These are phyloP conservation scores for Lignosus rhinocerotis DNA, from an alignment of 1,284 basidiomycete genomes.

Conservation along the genomic window DNA sequence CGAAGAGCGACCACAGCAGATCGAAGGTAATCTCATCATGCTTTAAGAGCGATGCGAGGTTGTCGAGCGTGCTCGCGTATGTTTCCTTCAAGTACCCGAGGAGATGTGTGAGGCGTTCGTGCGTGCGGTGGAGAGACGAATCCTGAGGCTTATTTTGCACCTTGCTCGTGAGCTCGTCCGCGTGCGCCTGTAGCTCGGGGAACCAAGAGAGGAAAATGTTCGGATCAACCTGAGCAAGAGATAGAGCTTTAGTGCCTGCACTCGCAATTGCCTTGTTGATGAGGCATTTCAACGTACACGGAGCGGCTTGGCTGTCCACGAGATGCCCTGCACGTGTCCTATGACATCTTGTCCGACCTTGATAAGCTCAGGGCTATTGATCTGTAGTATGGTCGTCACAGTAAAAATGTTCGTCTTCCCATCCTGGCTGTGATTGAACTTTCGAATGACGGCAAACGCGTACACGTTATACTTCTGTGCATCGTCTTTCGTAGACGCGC, in stretches of 20 bases:
- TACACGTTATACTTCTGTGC: constrained; percentile 32
- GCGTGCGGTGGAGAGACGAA: constrained; percentile 30
- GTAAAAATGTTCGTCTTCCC: constrained; percentile 26
- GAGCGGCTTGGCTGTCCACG: constrained; percentile 57
- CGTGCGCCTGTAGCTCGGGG: constrained; percentile 45
- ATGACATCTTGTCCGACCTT: constrained; percentile 57
- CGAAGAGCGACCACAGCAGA: constrained; percentile 56
- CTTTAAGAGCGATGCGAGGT: constrained; percentile 45
- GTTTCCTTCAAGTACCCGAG: constrained; percentile 44
- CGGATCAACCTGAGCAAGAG: constrained; percentile 46
- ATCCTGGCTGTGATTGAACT: constrained; percentile 28
- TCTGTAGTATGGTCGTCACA: constrained; percentile 38
- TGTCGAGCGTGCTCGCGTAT: constrained; percentile 46
- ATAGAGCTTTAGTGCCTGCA: constrained; percentile 16
- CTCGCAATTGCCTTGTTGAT: background rate
- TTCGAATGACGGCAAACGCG: constrained; percentile 33
- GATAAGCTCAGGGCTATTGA: constrained; percentile 57
- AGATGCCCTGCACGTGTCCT: constrained; percentile 52
- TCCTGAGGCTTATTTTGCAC: constrained; percentile 36
- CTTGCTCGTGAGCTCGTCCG: constrained; percentile 38
- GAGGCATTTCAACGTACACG: constrained; percentile 37
- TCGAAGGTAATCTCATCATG: constrained; percentile 60
- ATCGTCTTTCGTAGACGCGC: constrained; percentile 18
- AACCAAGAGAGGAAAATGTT: constrained; percentile 56
- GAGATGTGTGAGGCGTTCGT: constrained; percentile 48